Evolutionary conservation across 257 asterid species (phyloP).

Genomic region (Nicotiana undulata): DNA sequence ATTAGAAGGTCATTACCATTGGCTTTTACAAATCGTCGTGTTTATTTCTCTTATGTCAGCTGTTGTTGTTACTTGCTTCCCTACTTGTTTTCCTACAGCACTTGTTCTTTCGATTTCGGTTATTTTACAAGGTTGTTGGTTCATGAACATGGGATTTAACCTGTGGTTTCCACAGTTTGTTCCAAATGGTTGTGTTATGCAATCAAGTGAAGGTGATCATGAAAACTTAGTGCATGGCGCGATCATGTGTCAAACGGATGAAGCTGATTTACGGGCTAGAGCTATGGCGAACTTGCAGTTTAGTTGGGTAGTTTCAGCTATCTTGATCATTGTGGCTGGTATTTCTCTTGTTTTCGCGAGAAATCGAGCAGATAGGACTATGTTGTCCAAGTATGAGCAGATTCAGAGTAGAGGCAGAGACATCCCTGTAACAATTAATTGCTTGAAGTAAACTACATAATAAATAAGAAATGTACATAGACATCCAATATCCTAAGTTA

Average conservation of each 20-base stretch:
- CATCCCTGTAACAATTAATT: constrained; percentile 22
- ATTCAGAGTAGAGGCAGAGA: constrained; percentile 29
- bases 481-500: background rate
- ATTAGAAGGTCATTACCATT: constrained; percentile 84
- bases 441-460: constrained; percentile 33
- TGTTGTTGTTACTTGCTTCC: constrained; percentile 30
- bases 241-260: constrained; percentile 39
- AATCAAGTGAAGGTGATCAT: background rate
- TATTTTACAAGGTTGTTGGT: constrained; percentile 78
- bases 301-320: constrained; percentile 64
- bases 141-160: constrained; percentile 66
- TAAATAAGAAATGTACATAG: constrained; percentile 9
- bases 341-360: constrained; percentile 34
- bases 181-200: constrained; percentile 45
- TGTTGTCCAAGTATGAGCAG: constrained; percentile 42
- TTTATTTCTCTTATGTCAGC: constrained; percentile 47
- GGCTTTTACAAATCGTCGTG: constrained; percentile 72
- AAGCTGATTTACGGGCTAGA: constrained; percentile 52
- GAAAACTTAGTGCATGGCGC: constrained; percentile 33
- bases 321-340: constrained; percentile 32
- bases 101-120: constrained; percentile 52
- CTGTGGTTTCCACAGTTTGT: constrained; percentile 53
- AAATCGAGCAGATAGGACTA: constrained; percentile 20
- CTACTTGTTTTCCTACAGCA: constrained; percentile 58
- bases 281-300: constrained; percentile 79